Percentiles rank a stretch among this genome's conserved stretches.
phyloP scores from a whole-genome alignment of 2,329 filamentous ascomycete species.

The Cryphonectria parasitica region DNA sequence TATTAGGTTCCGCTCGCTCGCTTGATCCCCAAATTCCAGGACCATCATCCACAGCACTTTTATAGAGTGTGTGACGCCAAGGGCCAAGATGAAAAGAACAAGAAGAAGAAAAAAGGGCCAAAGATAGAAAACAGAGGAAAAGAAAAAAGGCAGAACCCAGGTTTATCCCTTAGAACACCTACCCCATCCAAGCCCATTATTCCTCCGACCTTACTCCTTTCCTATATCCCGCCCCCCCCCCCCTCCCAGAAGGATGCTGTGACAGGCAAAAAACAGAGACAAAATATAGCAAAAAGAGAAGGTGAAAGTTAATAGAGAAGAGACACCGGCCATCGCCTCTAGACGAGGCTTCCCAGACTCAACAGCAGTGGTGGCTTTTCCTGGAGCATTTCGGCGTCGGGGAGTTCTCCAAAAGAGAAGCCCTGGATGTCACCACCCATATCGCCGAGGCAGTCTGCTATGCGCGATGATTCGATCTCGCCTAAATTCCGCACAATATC shows the following conservation, averaged over 20 bases:
- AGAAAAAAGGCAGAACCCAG: not conserved
- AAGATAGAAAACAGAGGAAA: not conserved
- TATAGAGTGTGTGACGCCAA: not conserved
- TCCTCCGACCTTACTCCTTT: not conserved
- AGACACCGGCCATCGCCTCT: not conserved
- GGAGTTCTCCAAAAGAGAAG: constrained; percentile 26
- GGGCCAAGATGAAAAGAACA: too few species aligned
- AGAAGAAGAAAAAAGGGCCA: too few species aligned
- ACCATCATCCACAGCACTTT: not conserved
- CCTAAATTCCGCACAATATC: constrained; percentile 10
- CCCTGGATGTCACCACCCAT: constrained; percentile 29
- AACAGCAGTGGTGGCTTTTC: constrained; percentile 18
- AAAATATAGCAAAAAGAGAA: not conserved
- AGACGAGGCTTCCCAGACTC: constrained; percentile 1
- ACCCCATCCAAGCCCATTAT: not conserved
- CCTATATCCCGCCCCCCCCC: not conserved
- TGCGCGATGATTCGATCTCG: constrained; percentile 30
- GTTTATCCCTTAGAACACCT: not conserved
- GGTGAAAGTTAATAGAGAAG: not conserved
- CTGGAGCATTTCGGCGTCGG: constrained; percentile 14
- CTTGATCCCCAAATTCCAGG: not conserved
- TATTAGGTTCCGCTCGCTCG: not conserved
- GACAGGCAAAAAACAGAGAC: not conserved
- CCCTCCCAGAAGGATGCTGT: not conserved
- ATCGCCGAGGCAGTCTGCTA: constrained; percentile 34